These are phyloP conservation scores for Pseudonectria foliicola DNA, from an alignment of 2,329 filamentous ascomycete genomes.

Conservation along the genomic window DNA sequence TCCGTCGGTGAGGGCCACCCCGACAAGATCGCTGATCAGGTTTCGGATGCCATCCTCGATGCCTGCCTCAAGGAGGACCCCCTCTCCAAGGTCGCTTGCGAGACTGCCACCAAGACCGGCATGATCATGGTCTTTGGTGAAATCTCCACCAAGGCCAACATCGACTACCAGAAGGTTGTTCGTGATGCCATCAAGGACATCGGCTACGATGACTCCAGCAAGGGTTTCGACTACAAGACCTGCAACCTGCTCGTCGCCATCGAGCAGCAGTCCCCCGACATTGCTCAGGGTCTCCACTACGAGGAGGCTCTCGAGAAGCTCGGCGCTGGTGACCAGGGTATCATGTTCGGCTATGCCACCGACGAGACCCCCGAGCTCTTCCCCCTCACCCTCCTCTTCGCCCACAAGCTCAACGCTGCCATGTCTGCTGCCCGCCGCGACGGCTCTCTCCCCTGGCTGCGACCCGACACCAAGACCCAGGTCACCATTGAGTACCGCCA, in stretches of 20 bases:
- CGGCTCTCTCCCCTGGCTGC: slow-evolving; percentile 84
- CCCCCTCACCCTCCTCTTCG: slow-evolving; percentile 85
- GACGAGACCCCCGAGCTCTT: slow-evolving; percentile 98
- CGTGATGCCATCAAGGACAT: slow-evolving; percentile 95
- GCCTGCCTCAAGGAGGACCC: slow-evolving; percentile 92
- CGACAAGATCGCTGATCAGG: slow-evolving; percentile 97
- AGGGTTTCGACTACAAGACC: slow-evolving; percentile 99
- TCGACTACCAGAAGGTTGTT: slow-evolving; percentile 98
- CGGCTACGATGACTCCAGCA: slow-evolving; percentile 91
- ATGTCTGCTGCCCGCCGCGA: slow-evolving; percentile 86
- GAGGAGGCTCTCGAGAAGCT: slow-evolving; percentile 96
- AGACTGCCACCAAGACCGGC: slow-evolving; percentile 99
- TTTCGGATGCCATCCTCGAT: slow-evolving; percentile 97
- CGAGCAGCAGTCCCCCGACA: slow-evolving; percentile 98
- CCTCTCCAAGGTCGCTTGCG: slow-evolving; percentile 97
- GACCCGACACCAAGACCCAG: slow-evolving; percentile 99
- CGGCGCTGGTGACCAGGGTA: slow-evolving; percentile 98
- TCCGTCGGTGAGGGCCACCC: slow-evolving; percentile 87
- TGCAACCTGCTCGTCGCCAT: slow-evolving; percentile 98
- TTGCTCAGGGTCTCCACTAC: slow-evolving; percentile 97
- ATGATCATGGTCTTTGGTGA: slow-evolving; percentile 99
- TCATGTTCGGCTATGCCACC: slow-evolving; percentile 99
- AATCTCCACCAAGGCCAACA: slow-evolving; percentile 90
- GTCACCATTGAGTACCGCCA: slow-evolving; percentile 98
- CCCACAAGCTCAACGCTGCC: slow-evolving; percentile 94